phyloP scores from a whole-genome alignment of 305 asterid genomes.

The Fraxinus greggii region DNA sequence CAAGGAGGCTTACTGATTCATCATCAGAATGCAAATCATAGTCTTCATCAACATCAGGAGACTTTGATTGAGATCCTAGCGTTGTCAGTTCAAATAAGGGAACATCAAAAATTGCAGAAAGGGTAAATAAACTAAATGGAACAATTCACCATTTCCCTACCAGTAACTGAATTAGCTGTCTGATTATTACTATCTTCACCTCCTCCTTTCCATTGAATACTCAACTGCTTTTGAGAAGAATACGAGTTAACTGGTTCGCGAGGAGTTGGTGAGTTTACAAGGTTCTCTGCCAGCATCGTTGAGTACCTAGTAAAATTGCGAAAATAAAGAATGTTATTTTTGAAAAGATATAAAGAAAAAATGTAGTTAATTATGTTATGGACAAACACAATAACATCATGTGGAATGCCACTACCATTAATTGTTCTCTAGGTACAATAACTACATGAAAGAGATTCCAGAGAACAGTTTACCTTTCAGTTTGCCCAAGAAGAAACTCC shows the following conservation, averaged over 20 bases:
- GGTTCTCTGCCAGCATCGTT: constrained; percentile 98
- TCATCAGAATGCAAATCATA: constrained; percentile 64
- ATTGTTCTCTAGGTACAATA: not conserved
- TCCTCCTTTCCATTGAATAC: constrained; percentile 36
- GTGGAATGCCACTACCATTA: not conserved
- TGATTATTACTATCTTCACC: constrained; percentile 36
- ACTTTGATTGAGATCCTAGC: constrained; percentile 73
- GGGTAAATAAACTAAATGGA: constrained; percentile 19
- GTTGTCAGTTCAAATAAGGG: constrained; percentile 37
- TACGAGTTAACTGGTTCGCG: constrained; percentile 40
- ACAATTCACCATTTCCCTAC: constrained; percentile 37
- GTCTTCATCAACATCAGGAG: constrained; percentile 70
- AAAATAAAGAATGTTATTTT: constrained; percentile 13
- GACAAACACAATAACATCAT: not conserved
- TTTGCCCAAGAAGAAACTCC: constrained; percentile 99
- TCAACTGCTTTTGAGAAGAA: constrained; percentile 42
- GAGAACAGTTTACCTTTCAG: constrained; percentile 66
- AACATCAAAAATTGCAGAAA: constrained; percentile 22
- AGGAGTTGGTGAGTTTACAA: constrained; percentile 59
- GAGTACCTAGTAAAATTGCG: constrained; percentile 63
- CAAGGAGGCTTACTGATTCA: constrained; percentile 63
- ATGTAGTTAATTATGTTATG: not conserved
- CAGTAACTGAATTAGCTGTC: constrained; percentile 46
- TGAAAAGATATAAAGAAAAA: constrained; percentile 10
- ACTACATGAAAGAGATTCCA: not conserved